These are phyloP conservation scores for Euphorbia peplus DNA, from an alignment of 345 rosid species.

Conservation along the genomic window DNA sequence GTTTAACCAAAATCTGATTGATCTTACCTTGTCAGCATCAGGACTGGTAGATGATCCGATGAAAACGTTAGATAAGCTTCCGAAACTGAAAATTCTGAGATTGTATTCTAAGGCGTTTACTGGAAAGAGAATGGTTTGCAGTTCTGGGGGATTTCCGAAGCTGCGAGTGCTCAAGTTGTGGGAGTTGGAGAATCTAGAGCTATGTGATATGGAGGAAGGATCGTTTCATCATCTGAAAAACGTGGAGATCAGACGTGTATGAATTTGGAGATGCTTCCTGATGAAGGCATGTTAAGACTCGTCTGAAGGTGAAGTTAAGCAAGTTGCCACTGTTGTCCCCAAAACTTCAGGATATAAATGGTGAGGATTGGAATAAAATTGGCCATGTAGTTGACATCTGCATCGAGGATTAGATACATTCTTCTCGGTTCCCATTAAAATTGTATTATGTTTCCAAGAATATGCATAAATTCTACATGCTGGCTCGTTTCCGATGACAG, in stretches of 20 bases:
- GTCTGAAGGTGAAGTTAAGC: neutral
- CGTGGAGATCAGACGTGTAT: slow-evolving; percentile 8
- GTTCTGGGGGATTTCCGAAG: neutral
- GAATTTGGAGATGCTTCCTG: slow-evolving; percentile 11
- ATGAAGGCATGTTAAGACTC: neutral
- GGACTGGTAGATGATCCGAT: slow-evolving; percentile 21
- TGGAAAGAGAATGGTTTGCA: slow-evolving; percentile 14
- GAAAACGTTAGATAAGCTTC: slow-evolving; percentile 19
- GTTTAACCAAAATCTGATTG: slow-evolving; percentile 16
- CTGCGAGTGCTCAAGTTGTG: neutral
- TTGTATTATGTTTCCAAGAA: too few species aligned
- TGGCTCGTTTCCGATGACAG: too few species aligned
- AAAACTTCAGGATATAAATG: neutral
- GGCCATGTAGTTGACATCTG: neutral
- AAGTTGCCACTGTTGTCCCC: slow-evolving; percentile 6
- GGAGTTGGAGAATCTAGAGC: neutral
- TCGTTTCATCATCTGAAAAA: neutral
- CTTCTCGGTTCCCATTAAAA: too few species aligned
- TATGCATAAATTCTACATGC: too few species aligned
- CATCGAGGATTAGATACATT: neutral
- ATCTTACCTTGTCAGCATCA: slow-evolving; percentile 11
- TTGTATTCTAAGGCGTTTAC: slow-evolving; percentile 9
- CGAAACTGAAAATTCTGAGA: slow-evolving; percentile 17
- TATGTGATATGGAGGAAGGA: slow-evolving; percentile 3
- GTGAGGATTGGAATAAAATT: slow-evolving; percentile 6